A percentile compares a stretch with the other conserved stretches of the same genome.
Conservation (phyloP, 768 basidiomycete species). For the Suillus cothurnatus region DNA sequence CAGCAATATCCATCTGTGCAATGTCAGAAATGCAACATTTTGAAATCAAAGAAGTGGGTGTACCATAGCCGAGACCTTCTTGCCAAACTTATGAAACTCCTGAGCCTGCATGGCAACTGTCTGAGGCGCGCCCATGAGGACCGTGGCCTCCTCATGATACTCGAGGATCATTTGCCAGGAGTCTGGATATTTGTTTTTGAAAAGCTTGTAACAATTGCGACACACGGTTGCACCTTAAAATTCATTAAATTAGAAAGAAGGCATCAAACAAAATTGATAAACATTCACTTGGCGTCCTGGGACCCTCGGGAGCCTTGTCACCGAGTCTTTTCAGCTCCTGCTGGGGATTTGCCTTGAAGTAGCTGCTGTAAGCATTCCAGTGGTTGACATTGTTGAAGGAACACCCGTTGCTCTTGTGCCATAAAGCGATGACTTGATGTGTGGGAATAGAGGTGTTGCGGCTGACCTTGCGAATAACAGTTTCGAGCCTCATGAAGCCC, state of each 20-base stretch:
- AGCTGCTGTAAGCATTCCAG: conserved; percentile 11
- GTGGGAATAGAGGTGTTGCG: conserved; percentile 2
- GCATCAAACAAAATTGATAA: background rate
- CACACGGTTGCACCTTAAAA: background rate
- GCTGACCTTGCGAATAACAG: background rate
- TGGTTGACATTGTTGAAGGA: conserved; percentile 5
- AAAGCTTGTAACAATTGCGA: background rate
- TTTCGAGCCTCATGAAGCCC: conserved; percentile 2
- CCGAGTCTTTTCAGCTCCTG: conserved; percentile 3
- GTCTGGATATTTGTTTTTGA: background rate
- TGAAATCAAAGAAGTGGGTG: background rate
- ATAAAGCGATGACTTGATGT: conserved; percentile 10
- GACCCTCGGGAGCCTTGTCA: background rate
- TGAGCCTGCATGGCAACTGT: background rate
- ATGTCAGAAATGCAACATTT: background rate
- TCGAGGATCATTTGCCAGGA: background rate
- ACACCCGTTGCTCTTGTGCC: conserved; percentile 6
- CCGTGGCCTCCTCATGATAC: background rate
- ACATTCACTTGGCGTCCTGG: background rate
- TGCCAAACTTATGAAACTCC: background rate
- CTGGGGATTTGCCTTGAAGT: conserved; percentile 7
- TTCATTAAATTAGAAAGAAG: background rate
- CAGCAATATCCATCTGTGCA: background rate
- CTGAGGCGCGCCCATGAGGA: background rate
- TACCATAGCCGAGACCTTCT: background rate